Evolutionary conservation across 2,329 filamentous ascomycete species (phyloP), one percentile per base, ranked within the genome.

Genomic region (Penicillium glabrum): DNA sequence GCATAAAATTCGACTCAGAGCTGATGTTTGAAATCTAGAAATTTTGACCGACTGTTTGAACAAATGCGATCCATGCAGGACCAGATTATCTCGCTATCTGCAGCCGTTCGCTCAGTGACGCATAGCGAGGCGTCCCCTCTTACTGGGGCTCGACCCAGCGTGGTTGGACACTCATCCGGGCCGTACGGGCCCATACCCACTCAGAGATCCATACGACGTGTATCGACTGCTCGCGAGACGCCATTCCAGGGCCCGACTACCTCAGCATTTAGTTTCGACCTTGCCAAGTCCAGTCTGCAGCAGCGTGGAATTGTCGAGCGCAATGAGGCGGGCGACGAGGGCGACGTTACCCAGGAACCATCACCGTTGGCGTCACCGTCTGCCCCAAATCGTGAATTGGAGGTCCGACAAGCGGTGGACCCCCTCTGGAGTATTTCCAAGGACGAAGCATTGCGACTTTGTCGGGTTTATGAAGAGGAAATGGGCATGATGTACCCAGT

Each of bases 401-500:
- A 72, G 3, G 59, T 65, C 39, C 65, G 53, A 26, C 77, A 77
- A 63, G 71, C 63, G 1, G 75, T 77, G 58, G 92, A 96, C 67
- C 90, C 91, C 0, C 81, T 97, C 10, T 91, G 91, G 85, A 82
- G 86, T 14, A 82, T 95, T 41, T 82, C 83, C 46, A 87, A 88
- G 69, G 83, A 89, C 21, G 91, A 97, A 69, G 90, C 93, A 64
- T 72, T 92, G n/a, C 84, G 90, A 1, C 76, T 96, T 8, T 90
- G 90, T 62, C 80, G 83, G 9, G 79, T 96, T 0, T 93, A 93
- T 68, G 89, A 96, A 61, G 91, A 96, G 65, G 92, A 96, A 70
- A 87, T 95, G 72, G 90, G 90, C 31, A 84, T 93, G 65, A 95
- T 96, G 90, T 96, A 96, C 69, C 92, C 92, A 0, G 85, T 96